Base-by-base conservation (phyloP, 2,329 filamentous ascomycete genomes). In the Trematosphaeria pertusa region DNA sequence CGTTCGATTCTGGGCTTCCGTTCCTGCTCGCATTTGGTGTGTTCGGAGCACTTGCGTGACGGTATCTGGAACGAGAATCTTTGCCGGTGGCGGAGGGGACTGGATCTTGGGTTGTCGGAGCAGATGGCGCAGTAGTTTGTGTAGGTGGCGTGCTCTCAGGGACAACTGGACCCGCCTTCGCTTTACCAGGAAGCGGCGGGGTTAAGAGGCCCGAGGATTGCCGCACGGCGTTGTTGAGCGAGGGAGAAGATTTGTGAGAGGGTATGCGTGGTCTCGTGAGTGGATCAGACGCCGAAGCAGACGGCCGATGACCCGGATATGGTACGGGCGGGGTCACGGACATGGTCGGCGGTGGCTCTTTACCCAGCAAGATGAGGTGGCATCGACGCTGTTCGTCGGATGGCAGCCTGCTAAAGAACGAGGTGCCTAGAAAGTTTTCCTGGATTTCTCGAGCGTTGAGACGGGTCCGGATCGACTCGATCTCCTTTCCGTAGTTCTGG, bases 371-470 rank as follows among this genome's bases (percentile, higher is more conserved):
- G 21, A 52, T 39, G 12, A 52, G 46, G 33, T 65, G 68, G 47
- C 65, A 70, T 28, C 49, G 48, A 19, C 56, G 55, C 38, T 67
- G 63, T 15, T 64, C 59, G 1, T 62, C 60, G 10, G 43, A 9
- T 4, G 53, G 26, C 3, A 69, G 46, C 34, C 50, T 52, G 1
- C 50, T 54, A 34, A 69, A 60, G 39, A 62, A 69, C 5, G 49
- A 19, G 3, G 67, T 65, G 7, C 56, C 60, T 8, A 70, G 37
- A 20, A 70, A 69, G 11, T 59, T 48, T 3, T 63, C 56, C n/a
- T 63, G 56, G 8, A 65, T 40, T 15, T 61, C 49, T 26, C 48
- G 59, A 14, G 43, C 37, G 32, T 65, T 54, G 7, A 71, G 44
- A 2, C 60, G 56, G n/a, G 19, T 31, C n/a, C 64, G 61, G 17